phyloP scores from a whole-genome alignment of 2,329 filamentous ascomycete species.

The Colletotrichum coccodes region DNA sequence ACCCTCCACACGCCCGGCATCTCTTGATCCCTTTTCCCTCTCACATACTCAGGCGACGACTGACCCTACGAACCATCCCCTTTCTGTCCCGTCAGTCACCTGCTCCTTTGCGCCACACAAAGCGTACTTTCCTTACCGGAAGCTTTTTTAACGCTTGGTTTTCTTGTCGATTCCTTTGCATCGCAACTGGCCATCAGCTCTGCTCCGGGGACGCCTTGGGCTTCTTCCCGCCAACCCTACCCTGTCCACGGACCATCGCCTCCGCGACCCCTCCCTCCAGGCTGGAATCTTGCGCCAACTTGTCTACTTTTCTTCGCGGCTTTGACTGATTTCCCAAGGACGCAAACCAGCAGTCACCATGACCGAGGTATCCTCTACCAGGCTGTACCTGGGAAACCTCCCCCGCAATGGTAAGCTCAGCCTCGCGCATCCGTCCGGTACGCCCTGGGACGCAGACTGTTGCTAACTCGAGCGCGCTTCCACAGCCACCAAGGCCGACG shows the following conservation, averaged over 20 bases:
- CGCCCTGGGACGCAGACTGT: not conserved
- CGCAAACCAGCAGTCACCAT: constrained; percentile 57
- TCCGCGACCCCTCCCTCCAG: not conserved
- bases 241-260: not conserved
- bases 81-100: not conserved
- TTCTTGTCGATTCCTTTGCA: not conserved
- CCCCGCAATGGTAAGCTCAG: constrained; percentile 86
- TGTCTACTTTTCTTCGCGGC: not conserved
- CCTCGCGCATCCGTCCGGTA: constrained; percentile 1
- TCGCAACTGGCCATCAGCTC: not conserved
- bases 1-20: not conserved
- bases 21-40: not conserved
- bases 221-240: not conserved
- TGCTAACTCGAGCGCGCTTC: constrained; percentile 27
- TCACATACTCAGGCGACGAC: not conserved
- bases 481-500: constrained; percentile 94
- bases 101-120: not conserved
- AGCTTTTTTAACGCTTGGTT: not conserved
- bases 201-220: not conserved
- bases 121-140: not conserved
- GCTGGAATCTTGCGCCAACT: constrained; percentile 2
- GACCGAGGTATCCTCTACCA: constrained; percentile 91
- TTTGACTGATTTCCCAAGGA: constrained; percentile 8
- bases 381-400: constrained; percentile 97
- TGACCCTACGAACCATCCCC: not conserved